Evolutionary conservation across 129 eudicot genomes (phyloP), one percentile per base, ranked within the genome.

Genomic region (Flaveria bidentis): DNA sequence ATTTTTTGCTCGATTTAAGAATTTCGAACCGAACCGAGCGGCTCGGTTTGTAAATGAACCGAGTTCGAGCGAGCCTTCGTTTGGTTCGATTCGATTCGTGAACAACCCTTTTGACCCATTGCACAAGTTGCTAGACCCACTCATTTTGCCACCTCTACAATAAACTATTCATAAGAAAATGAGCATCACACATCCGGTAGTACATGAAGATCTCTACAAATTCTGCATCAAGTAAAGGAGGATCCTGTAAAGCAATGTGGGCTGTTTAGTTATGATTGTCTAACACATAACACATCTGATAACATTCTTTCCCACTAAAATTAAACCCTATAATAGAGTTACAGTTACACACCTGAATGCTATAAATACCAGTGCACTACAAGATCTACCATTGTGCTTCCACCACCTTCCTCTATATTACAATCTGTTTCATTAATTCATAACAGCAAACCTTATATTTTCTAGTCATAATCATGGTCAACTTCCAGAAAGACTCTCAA

Each of bases 301-400:
- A 70, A 53, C 20, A 49, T 70, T 70, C 71, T 39, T 70, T 70
- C 36, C 44, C 71, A 78, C 42, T 22, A 47, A 47, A 57, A 20
- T 57, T 13, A 55, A 69, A 33, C 39, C 64, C 61, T 70, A 28
- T 63, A 61, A 71, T 71, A 53, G 65, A 46, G 77, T 49, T 71
- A 62, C 62, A 78, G 71, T 70, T 47, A 71, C 20, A 2, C 49
- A 10, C 33, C 74, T 63, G 65, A 36, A 22, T 39, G 1, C 42
- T 79, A 79, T 86, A 84, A 63, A 89, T 87, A 85, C 85, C 69
- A 71, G 73, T 15, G 56, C 60, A 64, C 71, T 57, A 65, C 50
- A 72, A 61, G 42, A 57, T n/a, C 65, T 67, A 39, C 57, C 75
- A 78, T 61, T 69, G 67, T 18, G 69, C 49, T 80, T 56, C 55